Base-by-base conservation (phyloP, 1,139 yeast species). In the Sugiyamaella pinicola region DNA sequence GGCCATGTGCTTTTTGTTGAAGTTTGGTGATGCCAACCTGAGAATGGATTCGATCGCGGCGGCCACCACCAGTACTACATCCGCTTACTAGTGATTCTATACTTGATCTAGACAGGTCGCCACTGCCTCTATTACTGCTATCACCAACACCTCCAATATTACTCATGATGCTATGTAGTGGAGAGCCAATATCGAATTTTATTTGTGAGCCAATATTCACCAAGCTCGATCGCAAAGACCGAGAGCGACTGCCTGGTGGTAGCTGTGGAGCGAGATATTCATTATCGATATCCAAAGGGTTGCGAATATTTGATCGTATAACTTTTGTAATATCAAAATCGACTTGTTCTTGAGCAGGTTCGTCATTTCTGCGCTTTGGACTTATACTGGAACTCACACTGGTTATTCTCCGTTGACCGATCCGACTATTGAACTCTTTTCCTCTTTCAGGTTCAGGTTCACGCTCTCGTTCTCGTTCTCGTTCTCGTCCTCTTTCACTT, bases 251-350 rank as follows among this genome's bases (percentile, higher is more conserved):
- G 13, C 35, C 28, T 4, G 24, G 15, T 21, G 34, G 19, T 9
- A 17, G 10, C 24, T 22, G 34, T 41, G 42, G 42, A n/a, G 26
- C 22, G 12, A 13, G 42, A 3, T 26, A 28, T 2, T 31, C 38
- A 28, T 29, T 21, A 12, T 46, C 49, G 6, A 35, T 4, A 9
- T 46, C 44, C 21, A 19, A n/a, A 12, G 49, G 49, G 18, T 35
- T 38, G 13, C 49, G 43, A 9, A 22, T n/a, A 15, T 31, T 45
- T 15, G 43, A 37, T 18, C 49, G 6, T 18, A 46, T 29, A 2
- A 19, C 44, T 17, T 40, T 33, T 24, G 29, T 18, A 24, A 19
- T 39, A 28, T 35, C 49, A 29, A 46, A 46, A 46, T 46, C 41
- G 6, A 46, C 26, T 8, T 37, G 43, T 13, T 46, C 49, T 12